phyloP scores from a whole-genome alignment of 1,284 basidiomycete species.

The Phaffia rhodozyma region DNA sequence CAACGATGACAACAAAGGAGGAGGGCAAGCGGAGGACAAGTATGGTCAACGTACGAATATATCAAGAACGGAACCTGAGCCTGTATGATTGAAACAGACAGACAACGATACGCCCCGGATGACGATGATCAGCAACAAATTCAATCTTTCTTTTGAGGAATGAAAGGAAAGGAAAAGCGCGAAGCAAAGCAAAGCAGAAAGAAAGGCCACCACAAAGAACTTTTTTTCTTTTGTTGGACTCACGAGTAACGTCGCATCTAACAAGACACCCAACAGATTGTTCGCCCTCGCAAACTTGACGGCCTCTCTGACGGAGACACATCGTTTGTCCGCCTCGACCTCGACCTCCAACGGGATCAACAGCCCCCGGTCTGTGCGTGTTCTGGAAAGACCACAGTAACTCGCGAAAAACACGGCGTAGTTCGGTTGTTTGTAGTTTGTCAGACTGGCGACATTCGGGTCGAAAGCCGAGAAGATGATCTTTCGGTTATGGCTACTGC shows the following conservation, averaged over 20 bases:
- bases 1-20: too few species aligned
- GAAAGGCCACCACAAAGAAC: constrained; percentile 8
- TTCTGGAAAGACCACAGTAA: constrained; percentile 56
- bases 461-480: constrained; percentile 81
- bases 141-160: neutral
- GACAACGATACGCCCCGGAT: too few species aligned
- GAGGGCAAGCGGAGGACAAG: too few species aligned
- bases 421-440: constrained; percentile 99
- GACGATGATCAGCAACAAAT: neutral
- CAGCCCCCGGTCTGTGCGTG: constrained; percentile 8
- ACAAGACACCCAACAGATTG: constrained; percentile 84
- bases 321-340: constrained; percentile 42
- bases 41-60: too few species aligned
- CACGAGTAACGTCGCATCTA: constrained; percentile 79
- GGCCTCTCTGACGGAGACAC: constrained; percentile 68
- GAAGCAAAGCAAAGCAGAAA: neutral
- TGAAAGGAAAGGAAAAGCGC: neutral
- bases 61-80: too few species aligned
- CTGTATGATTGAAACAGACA: too few species aligned
- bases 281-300: constrained; percentile 90
- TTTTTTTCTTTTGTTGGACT: constrained; percentile 27
- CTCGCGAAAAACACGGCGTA: constrained; percentile 95
- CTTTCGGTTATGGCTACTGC: constrained; percentile 44
- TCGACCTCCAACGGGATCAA: constrained; percentile 31
- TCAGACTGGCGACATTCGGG: constrained; percentile 56